Base-by-base conservation (phyloP, 306 rosid species). In the Luffa acutangula region DNA sequence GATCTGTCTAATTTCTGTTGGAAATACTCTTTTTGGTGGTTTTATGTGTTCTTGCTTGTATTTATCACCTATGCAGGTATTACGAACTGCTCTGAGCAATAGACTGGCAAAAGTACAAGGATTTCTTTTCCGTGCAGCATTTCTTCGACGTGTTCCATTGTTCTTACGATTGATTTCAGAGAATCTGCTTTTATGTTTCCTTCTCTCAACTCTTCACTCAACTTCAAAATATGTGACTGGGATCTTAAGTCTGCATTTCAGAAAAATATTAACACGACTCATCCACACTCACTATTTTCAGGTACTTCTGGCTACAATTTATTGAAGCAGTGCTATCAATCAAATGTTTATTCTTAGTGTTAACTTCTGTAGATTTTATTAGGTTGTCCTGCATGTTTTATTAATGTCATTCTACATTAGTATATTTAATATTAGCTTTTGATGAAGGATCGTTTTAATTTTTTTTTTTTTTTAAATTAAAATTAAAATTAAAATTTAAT, bases 81-180 rank as follows among this genome's bases (percentile, higher is more conserved):
- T 96, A 73, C 93, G 99, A 63, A 91, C 98, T 85, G 82, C 97
- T 85, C 82, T 96, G 90, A 90, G 98, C 91, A 96, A 96, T 89
- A 89, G 99, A 86, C 93, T 96, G n/a, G 99, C 99, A n/a, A 96
- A 93, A 91, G 99, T 96, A 63, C 99, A 96, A 90, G 99, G 99
- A 77, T 96, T 96, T 88, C 87, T 96, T 81, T 96, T 96, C 81
- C 97, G 99, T 78, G 96, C 99, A 76, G 99, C 99, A 65, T 96
- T 96, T 85, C 99, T 96, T 84, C 96, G 97, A 46, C 99, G 98
- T 17, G 93, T 88, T 25, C 99, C 99, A 60, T 80, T 91, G 81
- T 96, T 96, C 86, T 79, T 96, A 15, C 93, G 91, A 81, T 54
- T 93, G 86, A 96, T 96, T 79, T 91, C 94, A 10, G 99, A 96